Conservation (phyloP, 352 stramenopile species). For the Blastocystis sp. region DNA sequence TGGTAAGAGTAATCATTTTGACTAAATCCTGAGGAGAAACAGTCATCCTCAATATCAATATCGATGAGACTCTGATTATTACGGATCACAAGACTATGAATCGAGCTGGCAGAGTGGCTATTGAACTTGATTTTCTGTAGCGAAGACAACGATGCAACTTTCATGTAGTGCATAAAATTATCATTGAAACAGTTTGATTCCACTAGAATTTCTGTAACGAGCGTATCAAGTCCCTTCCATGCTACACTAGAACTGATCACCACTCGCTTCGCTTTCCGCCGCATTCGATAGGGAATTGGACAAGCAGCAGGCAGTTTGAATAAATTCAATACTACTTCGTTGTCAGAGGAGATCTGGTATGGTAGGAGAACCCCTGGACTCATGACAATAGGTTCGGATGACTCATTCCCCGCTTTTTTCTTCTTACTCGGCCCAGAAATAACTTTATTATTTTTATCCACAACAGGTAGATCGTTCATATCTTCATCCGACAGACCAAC, state of each 20-base stretch:
- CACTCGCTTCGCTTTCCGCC: background rate
- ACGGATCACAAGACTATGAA: background rate
- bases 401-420: too few species aligned
- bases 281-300: background rate
- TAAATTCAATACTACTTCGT: background rate
- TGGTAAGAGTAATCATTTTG: background rate
- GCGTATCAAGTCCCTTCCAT: background rate
- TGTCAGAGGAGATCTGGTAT: too few species aligned
- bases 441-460: too few species aligned
- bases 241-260: background rate
- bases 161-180: background rate
- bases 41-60: background rate
- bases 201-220: background rate
- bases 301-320: background rate
- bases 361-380: too few species aligned
- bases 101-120: background rate
- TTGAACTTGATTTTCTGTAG: background rate
- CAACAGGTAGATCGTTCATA: too few species aligned
- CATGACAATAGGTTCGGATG: too few species aligned
- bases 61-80: background rate
- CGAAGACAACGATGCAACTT: background rate
- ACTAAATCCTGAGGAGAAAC: background rate
- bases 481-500: too few species aligned
- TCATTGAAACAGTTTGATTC: background rate
- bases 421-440: too few species aligned